Evolutionary conservation across 345 rosid species (phyloP).

Genomic region (Streptanthus diversifolius): DNA sequence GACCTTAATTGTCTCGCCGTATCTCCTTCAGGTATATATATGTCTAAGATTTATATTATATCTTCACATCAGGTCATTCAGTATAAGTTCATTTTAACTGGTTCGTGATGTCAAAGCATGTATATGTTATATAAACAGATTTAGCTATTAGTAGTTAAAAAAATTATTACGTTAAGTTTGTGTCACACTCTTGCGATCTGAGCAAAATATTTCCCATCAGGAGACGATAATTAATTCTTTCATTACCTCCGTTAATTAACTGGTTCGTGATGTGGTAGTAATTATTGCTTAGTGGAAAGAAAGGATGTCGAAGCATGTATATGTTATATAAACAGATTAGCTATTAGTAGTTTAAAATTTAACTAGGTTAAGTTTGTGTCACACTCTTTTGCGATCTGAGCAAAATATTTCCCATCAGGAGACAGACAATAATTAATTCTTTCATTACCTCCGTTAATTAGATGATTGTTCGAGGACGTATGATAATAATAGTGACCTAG

Average conservation of each 20-base stretch:
- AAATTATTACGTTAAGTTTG: too few species aligned
- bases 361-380: neutral
- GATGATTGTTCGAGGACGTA: neutral
- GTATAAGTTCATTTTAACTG: neutral
- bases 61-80: neutral
- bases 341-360: neutral
- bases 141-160: too few species aligned
- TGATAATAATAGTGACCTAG: neutral
- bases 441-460: neutral
- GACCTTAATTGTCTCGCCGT: neutral
- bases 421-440: neutral
- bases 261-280: neutral
- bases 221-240: too few species aligned
- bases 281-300: neutral
- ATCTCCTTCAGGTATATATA: slow-evolving; percentile 5
- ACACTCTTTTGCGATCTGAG: neutral
- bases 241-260: too few species aligned
- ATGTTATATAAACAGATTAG: neutral
- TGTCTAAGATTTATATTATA: neutral
- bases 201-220: too few species aligned
- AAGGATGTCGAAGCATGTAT: neutral
- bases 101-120: too few species aligned
- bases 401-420: neutral
- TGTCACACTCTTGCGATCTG: too few species aligned
- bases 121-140: too few species aligned